Evolutionary conservation across 495 filamentous ascomycete genomes (phyloP).

Genomic region (Neurospora hispaniola): DNA sequence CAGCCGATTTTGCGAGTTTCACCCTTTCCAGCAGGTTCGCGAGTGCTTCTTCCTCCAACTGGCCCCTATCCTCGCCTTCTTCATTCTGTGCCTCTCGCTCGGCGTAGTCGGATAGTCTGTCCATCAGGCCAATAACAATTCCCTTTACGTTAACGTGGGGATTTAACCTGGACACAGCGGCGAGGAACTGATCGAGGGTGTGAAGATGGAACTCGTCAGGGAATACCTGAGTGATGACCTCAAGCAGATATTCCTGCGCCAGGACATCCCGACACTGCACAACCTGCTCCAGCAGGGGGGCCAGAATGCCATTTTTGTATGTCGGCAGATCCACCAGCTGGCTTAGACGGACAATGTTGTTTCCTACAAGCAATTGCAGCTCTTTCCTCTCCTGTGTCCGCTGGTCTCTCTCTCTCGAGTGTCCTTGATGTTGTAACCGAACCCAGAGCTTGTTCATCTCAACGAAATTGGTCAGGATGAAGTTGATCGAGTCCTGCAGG

Average conservation of each 20-base stretch:
- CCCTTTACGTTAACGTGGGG: constrained; percentile 95
- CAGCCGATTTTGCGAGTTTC: constrained; percentile 51
- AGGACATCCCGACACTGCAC: constrained; percentile 95
- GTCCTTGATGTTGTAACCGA: constrained; percentile 90
- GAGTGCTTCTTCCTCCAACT: constrained; percentile 77
- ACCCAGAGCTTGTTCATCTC: constrained; percentile 99
- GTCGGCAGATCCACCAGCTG: constrained; percentile 89
- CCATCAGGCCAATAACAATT: constrained; percentile 97
- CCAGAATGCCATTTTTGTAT: constrained; percentile 85
- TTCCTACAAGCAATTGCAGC: constrained; percentile 88
- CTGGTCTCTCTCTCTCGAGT: constrained; percentile 86
- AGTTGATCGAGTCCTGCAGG: constrained; percentile 92
- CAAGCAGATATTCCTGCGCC: constrained; percentile 92
- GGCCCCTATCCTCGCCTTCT: constrained; percentile 55
- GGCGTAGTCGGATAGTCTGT: constrained; percentile 85
- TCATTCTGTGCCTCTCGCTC: constrained; percentile 73
- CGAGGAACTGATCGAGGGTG: constrained; percentile 87
- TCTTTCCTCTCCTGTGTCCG: constrained; percentile 91
- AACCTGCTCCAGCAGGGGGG: constrained; percentile 86
- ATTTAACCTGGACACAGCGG: constrained; percentile 81
- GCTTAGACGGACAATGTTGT: constrained; percentile 88
- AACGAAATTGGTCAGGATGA: constrained; percentile 95
- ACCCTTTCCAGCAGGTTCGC: constrained; percentile 65
- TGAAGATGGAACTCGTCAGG: constrained; percentile 97
- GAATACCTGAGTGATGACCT: constrained; percentile 98